Base-by-base conservation (phyloP, 108 stramenopile species). In the Fragilariopsis cylindrus region DNA sequence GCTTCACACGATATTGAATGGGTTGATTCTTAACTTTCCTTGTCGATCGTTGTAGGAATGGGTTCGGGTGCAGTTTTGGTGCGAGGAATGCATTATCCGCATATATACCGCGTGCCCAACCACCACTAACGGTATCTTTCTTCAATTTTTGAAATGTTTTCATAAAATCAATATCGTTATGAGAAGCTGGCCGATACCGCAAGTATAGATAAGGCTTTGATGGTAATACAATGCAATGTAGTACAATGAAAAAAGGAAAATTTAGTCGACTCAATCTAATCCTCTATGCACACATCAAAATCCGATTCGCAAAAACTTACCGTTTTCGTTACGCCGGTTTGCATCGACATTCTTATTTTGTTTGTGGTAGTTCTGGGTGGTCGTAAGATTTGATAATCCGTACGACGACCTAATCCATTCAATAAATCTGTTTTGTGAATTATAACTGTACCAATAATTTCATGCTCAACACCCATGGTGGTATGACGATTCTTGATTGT, bases 401-500 rank as follows among this genome's bases (percentile, higher is more conserved):
- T 69, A n/a, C 88, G 76, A 46, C 87, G 87, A 4, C 87, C 88
- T 39, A 77, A 75, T 11, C 73, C 79, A 9, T 57, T 78, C 11
- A 81, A 69, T 74, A 79, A 75, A 39, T 70, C 65, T 57, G 72
- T 57, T 62, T 71, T 85, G 21, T 30, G 63, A 3, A 88, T 76
- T 41, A 65, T 65, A 46, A 88, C 81, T 8, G 69, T 70, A 39
- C 91, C 91, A 30, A 92, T 58, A 48, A 57, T 76, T 16, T 84
- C 76, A 60, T 87, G 78, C 7, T 21, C 62, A 13, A 43, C 4
- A 6, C 15, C 71, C 1, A 68, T 77, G 19, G 83, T 44, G 4
- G 73, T 3, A 70, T 89, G 87, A 69, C 76, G 83, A 68, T 92
- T 87, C 62, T 87, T 86, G 16, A 92, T 82, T 18, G 82, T 65